Base-by-base conservation (phyloP, 805 yeast species). In the Ogataea methanolica region DNA sequence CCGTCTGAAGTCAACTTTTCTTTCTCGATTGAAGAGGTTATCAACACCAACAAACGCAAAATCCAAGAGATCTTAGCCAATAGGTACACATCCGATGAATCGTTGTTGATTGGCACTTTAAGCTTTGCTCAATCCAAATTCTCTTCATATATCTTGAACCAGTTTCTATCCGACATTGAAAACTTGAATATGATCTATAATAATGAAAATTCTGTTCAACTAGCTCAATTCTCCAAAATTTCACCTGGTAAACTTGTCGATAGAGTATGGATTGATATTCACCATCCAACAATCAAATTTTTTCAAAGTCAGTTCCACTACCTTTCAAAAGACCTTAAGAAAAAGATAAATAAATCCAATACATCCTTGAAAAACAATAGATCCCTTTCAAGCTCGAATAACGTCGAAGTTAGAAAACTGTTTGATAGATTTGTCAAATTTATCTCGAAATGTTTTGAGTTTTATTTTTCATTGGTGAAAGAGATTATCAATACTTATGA, bases 261-360 rank as follows among this genome's bases (percentile, higher is more conserved):
- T 44, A 55, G 61, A 5, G 62, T 80, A 19, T 85, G 90, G 90
- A 60, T 70, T 33, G 78, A 79, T 5, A 72, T 85, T 52, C 85
- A 81, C 54, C 80, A 81, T 55, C 88, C 88, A 2, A 75, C 80
- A 2, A 72, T 83, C 50, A 82, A 80, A 54, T 74, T 74, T 59
- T 83, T 74, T 55, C 81, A 78, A 57, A 55, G 61, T 11, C 70
- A 66, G 57, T 63, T 68, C 45, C 51, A 55, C 21, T 43, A 48
- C 11, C 29, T 61, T 5, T 44, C 54, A 19, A 59, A 57, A 35
- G 44, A 44, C 12, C 21, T 44, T 21, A 49, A 64, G 60, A 16
- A 52, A 49, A 55, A 56, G 47, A 43, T 52, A 34, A 42, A 49
- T 26, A 26, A 26, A 26, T 7, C 31, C 31, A 26, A 26, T 26